A percentile compares a stretch with the other conserved stretches of the same genome.
Conservation (phyloP, 1,284 basidiomycete genomes). For the Boletellus deceptivus region DNA sequence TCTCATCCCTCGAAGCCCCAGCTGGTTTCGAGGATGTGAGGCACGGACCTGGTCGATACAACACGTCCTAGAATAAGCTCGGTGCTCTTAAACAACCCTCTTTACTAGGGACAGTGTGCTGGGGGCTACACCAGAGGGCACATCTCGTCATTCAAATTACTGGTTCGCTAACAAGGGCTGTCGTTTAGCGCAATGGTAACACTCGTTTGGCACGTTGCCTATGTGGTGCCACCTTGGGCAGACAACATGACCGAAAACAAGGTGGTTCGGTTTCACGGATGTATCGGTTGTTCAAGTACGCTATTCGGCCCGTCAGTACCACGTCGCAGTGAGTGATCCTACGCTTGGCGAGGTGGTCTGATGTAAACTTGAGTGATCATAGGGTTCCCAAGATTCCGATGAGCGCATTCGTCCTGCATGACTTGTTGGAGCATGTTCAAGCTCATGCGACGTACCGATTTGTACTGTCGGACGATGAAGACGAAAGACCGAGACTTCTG, state of each 20-base stretch:
- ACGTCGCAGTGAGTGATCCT: slow-evolving; percentile 50
- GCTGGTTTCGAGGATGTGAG: slow-evolving; percentile 45
- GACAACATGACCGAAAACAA: slow-evolving; percentile 52
- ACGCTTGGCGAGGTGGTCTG: not conserved
- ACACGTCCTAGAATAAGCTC: slow-evolving; percentile 72
- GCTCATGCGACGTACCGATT: slow-evolving; percentile 91
- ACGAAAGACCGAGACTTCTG: slow-evolving; percentile 72
- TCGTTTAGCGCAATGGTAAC: slow-evolving; percentile 51
- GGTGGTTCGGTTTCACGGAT: slow-evolving; percentile 41
- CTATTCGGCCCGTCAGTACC: slow-evolving; percentile 69
- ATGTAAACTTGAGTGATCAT: not conserved
- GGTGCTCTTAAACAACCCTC: slow-evolving; percentile 76
- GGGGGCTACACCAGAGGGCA: slow-evolving; percentile 85
- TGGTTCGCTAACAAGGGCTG: slow-evolving; percentile 13
- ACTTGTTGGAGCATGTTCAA: slow-evolving; percentile 84
- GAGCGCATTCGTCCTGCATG: slow-evolving; percentile 80
- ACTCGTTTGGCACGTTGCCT: slow-evolving; percentile 69
- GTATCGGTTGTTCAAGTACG: slow-evolving; percentile 78
- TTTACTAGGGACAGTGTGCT: slow-evolving; percentile 59
- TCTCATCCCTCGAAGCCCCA: slow-evolving; percentile 44
- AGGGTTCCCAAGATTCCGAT: slow-evolving; percentile 69
- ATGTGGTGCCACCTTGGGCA: slow-evolving; percentile 76
- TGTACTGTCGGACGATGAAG: slow-evolving; percentile 79
- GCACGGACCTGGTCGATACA: slow-evolving; percentile 78
- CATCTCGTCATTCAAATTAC: slow-evolving; percentile 38